Base-by-base conservation (phyloP, 768 basidiomycete genomes). In the Paxillus rubicundulus region DNA sequence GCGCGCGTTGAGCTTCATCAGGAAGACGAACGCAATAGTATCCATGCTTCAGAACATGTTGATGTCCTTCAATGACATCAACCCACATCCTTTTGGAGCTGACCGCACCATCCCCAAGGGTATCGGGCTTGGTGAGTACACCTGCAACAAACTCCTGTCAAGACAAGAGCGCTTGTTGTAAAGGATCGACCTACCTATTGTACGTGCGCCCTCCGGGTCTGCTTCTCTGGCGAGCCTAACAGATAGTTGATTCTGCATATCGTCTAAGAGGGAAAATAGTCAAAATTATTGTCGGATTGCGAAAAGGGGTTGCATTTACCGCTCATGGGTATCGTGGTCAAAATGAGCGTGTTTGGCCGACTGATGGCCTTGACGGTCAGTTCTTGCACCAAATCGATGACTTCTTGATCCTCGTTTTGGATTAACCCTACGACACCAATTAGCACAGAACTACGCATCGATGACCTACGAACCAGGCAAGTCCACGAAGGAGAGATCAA, bases 81-180 rank as follows among this genome's bases (percentile, higher is more conserved):
- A 72, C 67, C 84, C 86, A 87, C 28, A 36, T 41, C 30, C 70
- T 42, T 13, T 69, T 76, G 40, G 72, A 40, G 39, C 75, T 70
- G 4, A 62, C 73, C 4, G 77, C 70, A 9, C 82, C 82, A 0
- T 56, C 40, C 1, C 68, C 62, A 1, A 89, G 65, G 5, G 66
- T 72, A 57, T 90, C 88, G 0, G 85, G 82, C 57, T 89, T 89
- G 0, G 87, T 89, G 9, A 88, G 73, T 1, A 89, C 78, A 5
- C 83, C 86, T 88, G 55, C 1, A 8, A 24, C 5, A 24, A 18
- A 40, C 4, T 7, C 20, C 12, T 32, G 17, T 54, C 27, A 6
- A 59, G 37, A 34, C 0, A 16, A 12, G 14, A 8, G n/a, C 8
- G 8, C 7, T 33, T 32, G 32, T 6, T 14, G 7, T n/a, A 16